Evolutionary conservation across 2,329 filamentous ascomycete genomes (phyloP), one percentile per base, ranked within the genome.

Genomic region (Chrysoporthe cubensis): DNA sequence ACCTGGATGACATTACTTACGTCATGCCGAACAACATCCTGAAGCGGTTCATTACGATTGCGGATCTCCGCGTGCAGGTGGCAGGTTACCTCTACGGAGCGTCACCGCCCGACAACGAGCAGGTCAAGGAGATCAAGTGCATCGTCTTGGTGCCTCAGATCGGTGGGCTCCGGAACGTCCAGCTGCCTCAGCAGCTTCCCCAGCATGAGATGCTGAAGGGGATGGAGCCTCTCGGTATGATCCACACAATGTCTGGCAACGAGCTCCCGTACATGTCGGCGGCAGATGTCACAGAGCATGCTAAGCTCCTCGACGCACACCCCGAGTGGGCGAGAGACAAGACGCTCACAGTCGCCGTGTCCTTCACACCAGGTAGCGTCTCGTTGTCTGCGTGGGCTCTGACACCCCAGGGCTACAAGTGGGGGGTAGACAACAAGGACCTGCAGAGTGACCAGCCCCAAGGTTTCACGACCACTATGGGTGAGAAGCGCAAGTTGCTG

Each of bases 21-120:
- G 92, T 99, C 75, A 97, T 99, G 93, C 96, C 96, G 0, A 99
- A 98, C 87, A 99, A 99, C 78, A 91, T 99, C 61, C 87, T 99
- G 75, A 97, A 97, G 86, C 92, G 93, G 72, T 99, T 99, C 84
- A 98, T 99, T 81, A 96, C 93, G 34, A 96, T 99, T 76, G 91
- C 96, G 59, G 96, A 99, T 82, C 87, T 99, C 66, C 92, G 96
- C 60, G 94, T 98, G 16, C 96, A 99, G 80, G 94, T 99, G 62
- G 94, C 95, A 18, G 96, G 94, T 1, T 99, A 97, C 78, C 86
- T 99, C 0, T 99, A 99, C 77, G 96, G 96, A 72, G 89, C 89
- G 59, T 97, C 95, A 1, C 94, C 96, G 3, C 90, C 92, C 7
- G 96, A 98, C 81, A 97, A 98, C 76, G 91, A 95, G 72, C 93